phyloP scores from a whole-genome alignment of 371 early-diverging fungal genomes.

The Mortierella sp. region DNA sequence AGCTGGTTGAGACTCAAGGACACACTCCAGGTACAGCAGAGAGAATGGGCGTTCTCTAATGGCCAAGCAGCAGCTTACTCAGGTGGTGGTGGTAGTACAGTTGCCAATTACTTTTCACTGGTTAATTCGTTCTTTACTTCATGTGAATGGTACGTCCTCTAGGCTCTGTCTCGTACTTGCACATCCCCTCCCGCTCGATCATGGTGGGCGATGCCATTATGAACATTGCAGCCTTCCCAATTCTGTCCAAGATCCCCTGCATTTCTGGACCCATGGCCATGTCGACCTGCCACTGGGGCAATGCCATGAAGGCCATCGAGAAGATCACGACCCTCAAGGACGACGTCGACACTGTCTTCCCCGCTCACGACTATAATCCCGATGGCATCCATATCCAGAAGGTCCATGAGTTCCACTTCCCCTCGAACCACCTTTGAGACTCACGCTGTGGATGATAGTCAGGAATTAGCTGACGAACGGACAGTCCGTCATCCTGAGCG shows the following conservation, averaged over 20 bases:
- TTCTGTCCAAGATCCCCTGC: constrained; percentile 40
- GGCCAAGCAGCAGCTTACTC: not conserved
- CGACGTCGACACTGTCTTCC: constrained; percentile 54
- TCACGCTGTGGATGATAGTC: not conserved
- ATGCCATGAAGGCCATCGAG: constrained; percentile 51
- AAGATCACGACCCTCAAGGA: constrained; percentile 47
- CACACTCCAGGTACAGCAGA: constrained; percentile 57
- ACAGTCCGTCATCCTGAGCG: no score
- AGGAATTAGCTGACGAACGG: no score
- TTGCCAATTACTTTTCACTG: not conserved
- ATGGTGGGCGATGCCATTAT: constrained; percentile 61
- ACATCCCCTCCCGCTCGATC: constrained; percentile 55
- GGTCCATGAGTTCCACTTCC: constrained; percentile 49
- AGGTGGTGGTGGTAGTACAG: not conserved
- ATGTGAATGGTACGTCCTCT: constrained; percentile 7
- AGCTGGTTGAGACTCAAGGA: constrained; percentile 57
- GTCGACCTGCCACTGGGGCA: constrained; percentile 50
- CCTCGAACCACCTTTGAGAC: constrained; percentile 8
- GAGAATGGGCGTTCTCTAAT: not conserved
- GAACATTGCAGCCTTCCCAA: constrained; percentile 49
- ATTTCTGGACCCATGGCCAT: constrained; percentile 48
- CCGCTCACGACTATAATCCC: constrained; percentile 52
- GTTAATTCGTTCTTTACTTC: constrained; percentile 4
- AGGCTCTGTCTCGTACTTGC: constrained; percentile 61
- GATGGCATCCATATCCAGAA: constrained; percentile 56